phyloP scores from a whole-genome alignment of 2,329 filamentous ascomycete species.

The Alternaria brassicicola region DNA sequence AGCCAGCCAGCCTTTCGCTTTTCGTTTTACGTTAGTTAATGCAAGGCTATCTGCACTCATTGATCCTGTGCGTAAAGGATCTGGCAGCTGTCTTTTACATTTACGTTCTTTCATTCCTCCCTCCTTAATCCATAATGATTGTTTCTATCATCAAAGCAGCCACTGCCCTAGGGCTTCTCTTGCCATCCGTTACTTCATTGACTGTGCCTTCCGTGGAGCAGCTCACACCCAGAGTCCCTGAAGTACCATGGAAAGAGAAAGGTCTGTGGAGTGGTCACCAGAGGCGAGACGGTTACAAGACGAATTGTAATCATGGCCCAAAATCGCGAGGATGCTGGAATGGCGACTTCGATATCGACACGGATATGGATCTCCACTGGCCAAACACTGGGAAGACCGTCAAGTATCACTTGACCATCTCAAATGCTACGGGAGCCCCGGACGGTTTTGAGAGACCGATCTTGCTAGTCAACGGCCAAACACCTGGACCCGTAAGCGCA shows the following conservation, averaged over 20 bases:
- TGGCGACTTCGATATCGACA: conserved; percentile 49
- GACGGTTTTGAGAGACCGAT: conserved; percentile 54
- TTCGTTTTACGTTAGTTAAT: conserved; percentile 12
- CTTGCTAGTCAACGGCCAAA: conserved; percentile 54
- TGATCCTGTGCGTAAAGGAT: conserved; percentile 1
- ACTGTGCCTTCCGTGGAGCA: conserved; percentile 18
- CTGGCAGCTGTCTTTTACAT: conserved; percentile 3
- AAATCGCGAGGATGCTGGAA: conserved; percentile 32
- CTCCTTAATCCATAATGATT: conserved; percentile 16
- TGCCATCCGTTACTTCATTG: conserved; percentile 23
- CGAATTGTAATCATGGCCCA: conserved; percentile 31
- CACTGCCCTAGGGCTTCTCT: conserved; percentile 22
- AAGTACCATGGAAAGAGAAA: conserved; percentile 31
- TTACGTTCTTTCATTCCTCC: conserved; percentile 13
- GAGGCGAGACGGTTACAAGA: conserved; percentile 19
- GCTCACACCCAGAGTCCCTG: conserved; percentile 15
- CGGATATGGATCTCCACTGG: conserved; percentile 53
- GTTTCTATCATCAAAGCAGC: conserved; percentile 2
- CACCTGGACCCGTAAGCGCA: conserved; percentile 54
- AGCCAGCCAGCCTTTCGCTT: conserved; percentile 14
- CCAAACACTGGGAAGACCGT: conserved; percentile 51
- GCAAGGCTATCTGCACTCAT: conserved; percentile 4
- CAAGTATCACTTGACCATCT: conserved; percentile 54
- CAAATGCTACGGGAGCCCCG: conserved; percentile 52
- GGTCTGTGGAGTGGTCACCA: conserved; percentile 19